These are phyloP conservation scores for Trichophyton simii DNA, from an alignment of 2,329 filamentous ascomycete genomes.

Conservation along the genomic window DNA sequence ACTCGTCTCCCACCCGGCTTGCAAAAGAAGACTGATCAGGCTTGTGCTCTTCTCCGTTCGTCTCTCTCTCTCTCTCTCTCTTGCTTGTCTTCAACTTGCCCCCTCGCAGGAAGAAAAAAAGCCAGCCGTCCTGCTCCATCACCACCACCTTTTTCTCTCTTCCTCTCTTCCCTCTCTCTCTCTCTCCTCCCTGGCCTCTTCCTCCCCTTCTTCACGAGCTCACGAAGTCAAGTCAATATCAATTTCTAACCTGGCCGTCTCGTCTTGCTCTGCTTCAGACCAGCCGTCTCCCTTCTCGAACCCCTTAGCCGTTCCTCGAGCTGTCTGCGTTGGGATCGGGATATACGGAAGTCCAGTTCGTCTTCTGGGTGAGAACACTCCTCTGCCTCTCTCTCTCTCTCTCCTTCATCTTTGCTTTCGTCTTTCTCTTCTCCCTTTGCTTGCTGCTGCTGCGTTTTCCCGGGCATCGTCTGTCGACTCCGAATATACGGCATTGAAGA, in stretches of 20 bases:
- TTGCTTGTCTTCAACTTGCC: neutral
- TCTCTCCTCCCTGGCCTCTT: neutral
- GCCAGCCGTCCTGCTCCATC: neutral
- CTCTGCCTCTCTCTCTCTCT: no score
- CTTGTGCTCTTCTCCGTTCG: neutral
- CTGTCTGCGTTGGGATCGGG: neutral
- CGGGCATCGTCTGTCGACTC: neutral
- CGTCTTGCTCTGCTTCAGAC: neutral
- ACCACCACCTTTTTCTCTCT: no score
- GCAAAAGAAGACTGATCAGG: neutral
- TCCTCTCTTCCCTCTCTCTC: no score
- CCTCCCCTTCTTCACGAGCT: neutral
- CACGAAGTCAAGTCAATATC: neutral
- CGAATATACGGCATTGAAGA: neutral
- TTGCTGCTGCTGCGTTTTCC: neutral
- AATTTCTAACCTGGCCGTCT: neutral
- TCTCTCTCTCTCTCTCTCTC: neutral
- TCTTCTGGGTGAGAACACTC: neutral
- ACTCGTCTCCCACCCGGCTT: conserved; percentile 12
- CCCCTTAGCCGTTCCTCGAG: neutral
- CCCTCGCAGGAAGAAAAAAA: neutral
- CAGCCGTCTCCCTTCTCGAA: neutral
- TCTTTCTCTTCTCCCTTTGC: neutral
- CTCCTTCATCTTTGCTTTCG: neutral
- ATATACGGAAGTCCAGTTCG: neutral